Evolutionary conservation across 257 asterid genomes (phyloP), one percentile per base, ranked within the genome.

Genomic region (Nicotiana otophora): DNA sequence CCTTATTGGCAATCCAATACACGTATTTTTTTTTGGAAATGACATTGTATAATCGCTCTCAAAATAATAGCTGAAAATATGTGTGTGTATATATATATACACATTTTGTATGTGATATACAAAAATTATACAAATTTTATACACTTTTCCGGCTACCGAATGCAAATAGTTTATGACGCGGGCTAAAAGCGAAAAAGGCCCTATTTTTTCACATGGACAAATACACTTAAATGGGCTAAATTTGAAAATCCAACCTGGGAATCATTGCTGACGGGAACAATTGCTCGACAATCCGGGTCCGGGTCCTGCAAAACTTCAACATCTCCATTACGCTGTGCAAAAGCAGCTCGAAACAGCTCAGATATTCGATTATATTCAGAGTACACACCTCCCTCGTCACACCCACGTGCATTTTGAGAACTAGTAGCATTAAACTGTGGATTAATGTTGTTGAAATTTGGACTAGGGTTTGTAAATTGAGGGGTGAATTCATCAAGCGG

Each of bases 341-440:
- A 80, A 26, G 92, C 90, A 26, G 84, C 61, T 9, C 72, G 84
- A 78, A 93, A 94, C 15, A 91, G 82, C 83, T 91, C 89, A 15
- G 89, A 86, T 67, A 94, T 82, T 83, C 94, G 91, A 77, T 65
- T 12, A 80, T 80, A 94, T 48, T 93, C 92, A 8, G 97, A 84
- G 63, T 61, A 87, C 3, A 92, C 83, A 16, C 51, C 51, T 3
- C 1, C 51, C 51, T 80, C 87, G 10, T 86, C 55, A 53, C 17
- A 14, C 58, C 19, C 58, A 14, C 19, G 16, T 53, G 58, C 16
- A 14, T 53, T 53, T 53, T 53, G 58, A 1, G 58, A 14, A 53
- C 58, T 53, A 53, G 19, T 14, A 4, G 19, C 58, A 14, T 14
- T 14, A 53, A 53, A 3, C 51, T 42, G 51, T 42, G 51, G 51